phyloP scores from a whole-genome alignment of 768 basidiomycete genomes.

The Punctularia strigosozonata region DNA sequence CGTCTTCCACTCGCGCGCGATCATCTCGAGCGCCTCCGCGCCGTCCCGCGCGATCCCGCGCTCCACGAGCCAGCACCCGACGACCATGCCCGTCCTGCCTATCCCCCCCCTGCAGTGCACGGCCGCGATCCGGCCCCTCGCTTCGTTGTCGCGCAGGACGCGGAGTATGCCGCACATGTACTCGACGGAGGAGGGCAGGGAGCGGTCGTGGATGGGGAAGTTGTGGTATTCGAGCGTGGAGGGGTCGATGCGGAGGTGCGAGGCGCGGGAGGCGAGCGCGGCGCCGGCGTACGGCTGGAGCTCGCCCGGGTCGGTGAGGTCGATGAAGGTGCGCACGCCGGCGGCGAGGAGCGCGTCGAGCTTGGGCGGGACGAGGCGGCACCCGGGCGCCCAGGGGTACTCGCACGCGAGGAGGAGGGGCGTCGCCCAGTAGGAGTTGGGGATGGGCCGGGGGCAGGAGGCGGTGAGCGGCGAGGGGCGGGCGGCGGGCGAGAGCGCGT shows the following conservation, averaged over 20 bases:
- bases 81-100: conserved; percentile 50
- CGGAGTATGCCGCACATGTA: conserved; percentile 48
- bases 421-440: conserved; percentile 83
- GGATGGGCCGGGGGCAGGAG: conserved; percentile 41
- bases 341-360: conserved; percentile 61
- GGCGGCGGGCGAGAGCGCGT: neutral
- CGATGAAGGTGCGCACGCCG: conserved; percentile 73
- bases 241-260: conserved; percentile 41
- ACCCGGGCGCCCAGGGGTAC: conserved; percentile 66
- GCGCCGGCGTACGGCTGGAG: conserved; percentile 54
- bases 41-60: conserved; percentile 50
- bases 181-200: conserved; percentile 44
- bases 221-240: conserved; percentile 59
- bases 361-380: conserved; percentile 27
- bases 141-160: conserved; percentile 48
- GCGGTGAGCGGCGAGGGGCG: conserved; percentile 1
- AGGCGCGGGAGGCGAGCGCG: conserved; percentile 41
- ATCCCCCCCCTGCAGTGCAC: conserved; percentile 78
- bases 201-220: conserved; percentile 69
- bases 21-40: conserved; percentile 48
- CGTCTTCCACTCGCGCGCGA: conserved; percentile 58
- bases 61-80: conserved; percentile 72
- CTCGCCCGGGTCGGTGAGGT: conserved; percentile 75
- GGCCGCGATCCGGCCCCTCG: conserved; percentile 46
- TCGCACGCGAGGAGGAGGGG: conserved; percentile 66